These are phyloP conservation scores for Rosa hybrid DNA, from an alignment of 331 rosid genomes.

Conservation along the genomic window DNA sequence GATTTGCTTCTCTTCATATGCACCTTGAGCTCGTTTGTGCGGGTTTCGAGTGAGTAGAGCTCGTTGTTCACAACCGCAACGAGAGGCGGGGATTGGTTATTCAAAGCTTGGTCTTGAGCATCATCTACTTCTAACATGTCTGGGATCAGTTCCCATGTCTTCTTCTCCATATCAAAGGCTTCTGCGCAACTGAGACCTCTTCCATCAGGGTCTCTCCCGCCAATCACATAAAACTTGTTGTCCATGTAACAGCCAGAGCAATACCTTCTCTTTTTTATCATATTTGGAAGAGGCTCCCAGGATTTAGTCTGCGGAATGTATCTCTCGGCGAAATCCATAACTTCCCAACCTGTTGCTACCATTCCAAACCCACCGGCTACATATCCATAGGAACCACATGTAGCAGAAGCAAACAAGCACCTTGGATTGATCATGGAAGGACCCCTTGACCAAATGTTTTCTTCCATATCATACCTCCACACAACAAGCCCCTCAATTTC, in stretches of 20 bases:
- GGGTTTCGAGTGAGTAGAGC: constrained; percentile 60
- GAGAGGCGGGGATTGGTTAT: constrained; percentile 62
- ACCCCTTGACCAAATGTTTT: constrained; percentile 65
- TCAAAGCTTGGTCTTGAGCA: constrained; percentile 21
- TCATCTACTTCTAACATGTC: constrained; percentile 44
- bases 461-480: constrained; percentile 58
- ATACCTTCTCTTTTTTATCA: constrained; percentile 48
- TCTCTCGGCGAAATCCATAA: constrained; percentile 63
- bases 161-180: constrained; percentile 52
- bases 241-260: constrained; percentile 90
- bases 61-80: constrained; percentile 69
- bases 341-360: constrained; percentile 24
- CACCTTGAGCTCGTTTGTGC: constrained; percentile 65
- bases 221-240: constrained; percentile 66
- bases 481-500: constrained; percentile 54
- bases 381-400: constrained; percentile 56
- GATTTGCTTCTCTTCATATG: constrained; percentile 47
- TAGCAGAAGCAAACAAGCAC: constrained; percentile 75
- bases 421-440: constrained; percentile 73
- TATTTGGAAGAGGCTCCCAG: constrained; percentile 69
- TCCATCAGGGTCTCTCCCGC: constrained; percentile 58
- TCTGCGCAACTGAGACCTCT: constrained; percentile 65
- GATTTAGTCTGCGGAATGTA: constrained; percentile 48
- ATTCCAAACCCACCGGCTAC: constrained; percentile 73
- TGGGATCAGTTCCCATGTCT: constrained; percentile 63